These are phyloP conservation scores for Cryptococcus neoformans DNA, from an alignment of 1,284 basidiomycete species.

Conservation along the genomic window DNA sequence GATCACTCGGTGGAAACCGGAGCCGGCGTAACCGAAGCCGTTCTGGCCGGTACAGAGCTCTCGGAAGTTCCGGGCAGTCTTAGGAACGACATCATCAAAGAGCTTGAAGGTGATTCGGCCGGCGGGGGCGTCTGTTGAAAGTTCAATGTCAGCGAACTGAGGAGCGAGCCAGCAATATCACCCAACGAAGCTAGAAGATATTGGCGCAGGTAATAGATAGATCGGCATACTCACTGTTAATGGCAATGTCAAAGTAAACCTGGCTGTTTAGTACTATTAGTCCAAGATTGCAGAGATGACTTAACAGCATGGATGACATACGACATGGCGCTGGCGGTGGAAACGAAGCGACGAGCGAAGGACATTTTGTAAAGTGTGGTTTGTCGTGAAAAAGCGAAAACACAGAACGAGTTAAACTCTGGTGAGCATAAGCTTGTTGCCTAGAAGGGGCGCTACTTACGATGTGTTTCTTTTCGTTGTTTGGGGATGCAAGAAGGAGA, in stretches of 20 bases:
- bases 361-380: conserved; percentile 27
- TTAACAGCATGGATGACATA: conserved; percentile 12
- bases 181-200: not conserved
- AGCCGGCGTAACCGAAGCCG: conserved; percentile 62
- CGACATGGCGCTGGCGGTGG: conserved; percentile 42
- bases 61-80: conserved; percentile 90
- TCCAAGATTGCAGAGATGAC: not conserved
- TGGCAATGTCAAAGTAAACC: conserved; percentile 75
- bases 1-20: conserved; percentile 89
- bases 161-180: not conserved
- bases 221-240: conserved; percentile 55
- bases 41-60: conserved; percentile 89
- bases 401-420: conserved; percentile 7
- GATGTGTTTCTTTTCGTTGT: conserved; percentile 7
- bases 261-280: conserved; percentile 21
- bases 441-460: conserved; percentile 3
- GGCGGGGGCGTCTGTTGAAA: conserved; percentile 50
- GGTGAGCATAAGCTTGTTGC: conserved; percentile 29
- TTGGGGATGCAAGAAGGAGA: not conserved
- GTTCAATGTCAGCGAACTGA: not conserved
- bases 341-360: conserved; percentile 44
- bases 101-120: conserved; percentile 73
- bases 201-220: not conserved
- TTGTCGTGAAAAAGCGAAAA: not conserved
- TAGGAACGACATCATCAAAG: conserved; percentile 53